phyloP scores from a whole-genome alignment of 768 basidiomycete species.

The Boletus rubescentipes region DNA sequence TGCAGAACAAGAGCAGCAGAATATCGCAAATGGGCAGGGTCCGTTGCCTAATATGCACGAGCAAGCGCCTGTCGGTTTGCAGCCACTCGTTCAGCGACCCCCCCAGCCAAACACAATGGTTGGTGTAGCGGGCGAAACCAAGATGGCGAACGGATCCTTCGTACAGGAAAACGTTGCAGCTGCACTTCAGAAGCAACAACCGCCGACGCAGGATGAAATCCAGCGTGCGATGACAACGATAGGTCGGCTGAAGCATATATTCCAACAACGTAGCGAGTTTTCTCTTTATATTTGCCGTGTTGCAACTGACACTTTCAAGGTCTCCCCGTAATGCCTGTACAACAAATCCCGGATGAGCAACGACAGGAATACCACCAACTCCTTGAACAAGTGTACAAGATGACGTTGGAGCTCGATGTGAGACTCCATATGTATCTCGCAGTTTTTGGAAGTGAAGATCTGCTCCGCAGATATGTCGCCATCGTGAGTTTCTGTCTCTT shows the following conservation, averaged over 20 bases:
- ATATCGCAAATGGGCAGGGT: constrained; percentile 18
- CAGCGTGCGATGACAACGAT: constrained; percentile 32
- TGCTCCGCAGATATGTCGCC: constrained; percentile 48
- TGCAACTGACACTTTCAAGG: constrained; percentile 28
- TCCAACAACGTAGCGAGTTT: constrained; percentile 32
- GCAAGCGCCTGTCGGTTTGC: constrained; percentile 11
- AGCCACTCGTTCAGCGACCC: constrained; percentile 19
- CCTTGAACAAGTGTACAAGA: constrained; percentile 49
- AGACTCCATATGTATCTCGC: constrained; percentile 49
- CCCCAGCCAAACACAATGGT: constrained; percentile 7
- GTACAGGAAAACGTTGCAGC: background rate
- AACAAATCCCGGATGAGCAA: constrained; percentile 52
- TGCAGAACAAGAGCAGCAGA: constrained; percentile 25
- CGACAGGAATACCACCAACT: constrained; percentile 49
- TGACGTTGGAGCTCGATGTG: constrained; percentile 47
- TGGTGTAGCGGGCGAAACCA: constrained; percentile 18
- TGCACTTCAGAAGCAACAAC: constrained; percentile 6
- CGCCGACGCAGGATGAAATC: constrained; percentile 35
- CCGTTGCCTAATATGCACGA: constrained; percentile 22
- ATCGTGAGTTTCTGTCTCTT: constrained; percentile 46
- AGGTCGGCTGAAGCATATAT: constrained; percentile 34
- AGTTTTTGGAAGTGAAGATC: constrained; percentile 47
- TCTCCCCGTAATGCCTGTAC: constrained; percentile 32
- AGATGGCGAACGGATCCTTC: constrained; percentile 14
- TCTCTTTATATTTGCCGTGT: constrained; percentile 8